Conservation (phyloP, 2,329 filamentous ascomycete genomes). For the Xylaria digitata region DNA sequence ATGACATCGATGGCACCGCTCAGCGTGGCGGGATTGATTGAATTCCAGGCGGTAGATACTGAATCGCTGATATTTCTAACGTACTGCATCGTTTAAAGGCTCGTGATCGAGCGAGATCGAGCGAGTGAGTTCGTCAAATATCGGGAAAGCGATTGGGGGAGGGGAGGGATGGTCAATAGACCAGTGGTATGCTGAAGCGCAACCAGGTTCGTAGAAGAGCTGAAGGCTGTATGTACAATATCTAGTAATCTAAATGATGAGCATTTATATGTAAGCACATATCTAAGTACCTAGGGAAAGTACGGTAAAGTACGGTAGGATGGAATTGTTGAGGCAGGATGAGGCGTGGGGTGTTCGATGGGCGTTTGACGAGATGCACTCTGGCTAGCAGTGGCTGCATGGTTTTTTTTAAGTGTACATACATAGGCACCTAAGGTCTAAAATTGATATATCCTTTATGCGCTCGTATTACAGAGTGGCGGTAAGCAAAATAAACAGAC, state of each 20-base stretch:
- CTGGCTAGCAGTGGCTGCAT: background rate
- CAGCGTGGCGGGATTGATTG: constrained; percentile 96
- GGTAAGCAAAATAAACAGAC: constrained; percentile 8
- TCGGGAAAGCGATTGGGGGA: background rate
- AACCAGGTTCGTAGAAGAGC: constrained; percentile 5
- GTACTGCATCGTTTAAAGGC: constrained; percentile 82
- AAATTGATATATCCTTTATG: background rate
- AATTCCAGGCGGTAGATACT: constrained; percentile 99
- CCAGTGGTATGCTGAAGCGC: constrained; percentile 17
- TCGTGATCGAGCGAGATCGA: background rate
- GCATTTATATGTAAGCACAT: background rate
- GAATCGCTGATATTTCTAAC: constrained; percentile 94
- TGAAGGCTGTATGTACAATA: constrained; percentile 17
- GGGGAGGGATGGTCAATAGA: background rate
- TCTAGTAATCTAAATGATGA: constrained; percentile 6
- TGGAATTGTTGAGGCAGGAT: constrained; percentile 29
- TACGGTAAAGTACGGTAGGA: background rate
- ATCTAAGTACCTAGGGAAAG: background rate
- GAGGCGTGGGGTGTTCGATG: constrained; percentile 15
- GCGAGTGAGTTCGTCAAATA: constrained; percentile 5
- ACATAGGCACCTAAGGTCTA: background rate
- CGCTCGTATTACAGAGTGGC: constrained; percentile 6
- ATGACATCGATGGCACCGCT: constrained; percentile 99
- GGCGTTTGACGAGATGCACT: background rate
- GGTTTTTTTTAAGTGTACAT: background rate